These are phyloP conservation scores for Cordyceps javanica DNA, from an alignment of 2,329 filamentous ascomycete species.

Conservation along the genomic window DNA sequence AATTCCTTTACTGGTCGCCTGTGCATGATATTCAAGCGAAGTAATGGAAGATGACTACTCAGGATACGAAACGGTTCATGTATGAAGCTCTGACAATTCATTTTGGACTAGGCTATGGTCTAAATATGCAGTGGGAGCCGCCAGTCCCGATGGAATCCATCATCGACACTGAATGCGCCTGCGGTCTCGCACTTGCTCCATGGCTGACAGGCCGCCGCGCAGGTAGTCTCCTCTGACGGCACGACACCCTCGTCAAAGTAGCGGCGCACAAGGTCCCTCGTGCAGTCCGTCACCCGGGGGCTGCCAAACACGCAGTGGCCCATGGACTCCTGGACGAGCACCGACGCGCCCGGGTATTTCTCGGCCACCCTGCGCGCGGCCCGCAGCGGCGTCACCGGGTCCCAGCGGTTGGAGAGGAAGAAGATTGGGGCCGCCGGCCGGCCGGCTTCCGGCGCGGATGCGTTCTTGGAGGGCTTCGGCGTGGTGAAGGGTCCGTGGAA, in stretches of 20 bases:
- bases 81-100: not conserved
- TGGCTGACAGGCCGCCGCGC: conserved; percentile 18
- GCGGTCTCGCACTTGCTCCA: conserved; percentile 11
- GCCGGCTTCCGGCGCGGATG: conserved; percentile 20
- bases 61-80: not conserved
- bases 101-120: not conserved
- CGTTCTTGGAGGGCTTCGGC: conserved; percentile 15
- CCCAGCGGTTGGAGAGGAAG: conserved; percentile 36
- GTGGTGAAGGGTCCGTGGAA: conserved; percentile 31
- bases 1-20: too few species aligned
- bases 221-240: conserved; percentile 19
- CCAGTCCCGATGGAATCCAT: not conserved
- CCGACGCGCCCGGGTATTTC: conserved; percentile 22
- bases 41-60: not conserved
- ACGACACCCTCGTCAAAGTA: conserved; percentile 26
- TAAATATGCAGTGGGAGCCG: not conserved
- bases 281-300: conserved; percentile 17
- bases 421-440: conserved; percentile 36
- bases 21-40: too few species aligned
- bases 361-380: conserved; percentile 28
- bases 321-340: conserved; percentile 25
- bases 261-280: conserved; percentile 16
- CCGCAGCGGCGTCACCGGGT: conserved; percentile 40
- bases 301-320: conserved; percentile 22
- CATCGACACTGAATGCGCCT: not conserved